Base-by-base conservation (phyloP, 2,329 filamentous ascomycete genomes). In the Torrubiella hemipterigena region DNA sequence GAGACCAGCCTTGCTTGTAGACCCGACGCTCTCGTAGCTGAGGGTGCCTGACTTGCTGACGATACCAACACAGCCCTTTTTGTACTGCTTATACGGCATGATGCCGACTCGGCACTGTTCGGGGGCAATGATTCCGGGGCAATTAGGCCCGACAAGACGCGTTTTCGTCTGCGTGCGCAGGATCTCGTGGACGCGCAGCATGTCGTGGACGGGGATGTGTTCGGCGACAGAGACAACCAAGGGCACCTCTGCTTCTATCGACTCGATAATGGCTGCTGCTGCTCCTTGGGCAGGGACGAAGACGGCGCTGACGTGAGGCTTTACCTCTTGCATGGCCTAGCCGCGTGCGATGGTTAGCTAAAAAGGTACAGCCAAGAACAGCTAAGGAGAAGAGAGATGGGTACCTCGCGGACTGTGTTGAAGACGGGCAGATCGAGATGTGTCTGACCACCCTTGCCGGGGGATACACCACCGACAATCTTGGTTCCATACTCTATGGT, bases 31-130 rank as follows among this genome's bases (percentile, higher is more conserved):
- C 50, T 89, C 82, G 45, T 87, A 89, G 38, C 79, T 84, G 24
- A 89, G 56, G 0, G 82, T 89, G 1, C 81, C 82, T 1, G 79
- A 85, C 49, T 84, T 86, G n/a, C 80, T 79, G 4, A 83, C 71
- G 33, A 89, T 81, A 3, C 81, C 81, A 15, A 89, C 62, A 34
- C 71, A 68, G 1, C 81, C 82, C 1, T 73, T 67, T 2, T 33
- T 37, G 17, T 58, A 60, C 40, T 60, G 56, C 18, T 43, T 46
- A 29, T 54, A 56, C 1, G 56, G 56, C 56, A 60, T 60, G 24
- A 60, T 59, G 3, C 56, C 56, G 5, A 59, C 49, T 1, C 56
- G 35, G 42, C 81, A 87, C 3, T 74, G 77, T 15, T 76, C 68
- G 0, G 81, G 77, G 4, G 79, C 80, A 34, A 87, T 84, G 38